Conservation (phyloP, 139 green algal species). For the Tetradesmus lagerheimii region DNA sequence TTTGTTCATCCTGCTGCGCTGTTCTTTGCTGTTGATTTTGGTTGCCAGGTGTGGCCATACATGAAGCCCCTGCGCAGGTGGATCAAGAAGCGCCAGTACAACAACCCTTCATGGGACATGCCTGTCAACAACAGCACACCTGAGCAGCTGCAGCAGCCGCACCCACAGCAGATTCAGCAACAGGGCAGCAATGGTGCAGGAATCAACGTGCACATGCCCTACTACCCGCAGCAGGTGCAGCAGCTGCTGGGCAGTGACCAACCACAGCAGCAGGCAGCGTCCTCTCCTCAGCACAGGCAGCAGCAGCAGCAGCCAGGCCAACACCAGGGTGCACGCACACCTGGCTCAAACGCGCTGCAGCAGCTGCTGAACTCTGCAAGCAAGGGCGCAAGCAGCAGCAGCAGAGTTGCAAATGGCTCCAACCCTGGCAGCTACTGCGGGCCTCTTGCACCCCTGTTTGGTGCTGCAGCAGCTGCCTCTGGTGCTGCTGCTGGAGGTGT, state of each 20-base stretch:
- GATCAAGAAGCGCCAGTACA: constrained; percentile 59
- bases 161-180: neutral
- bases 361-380: constrained; percentile 14
- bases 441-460: constrained; percentile 8
- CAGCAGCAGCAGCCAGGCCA: constrained; percentile 25
- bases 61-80: constrained; percentile 70
- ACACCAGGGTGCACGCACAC: neutral
- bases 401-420: neutral
- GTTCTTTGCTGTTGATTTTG: neutral
- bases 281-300: neutral
- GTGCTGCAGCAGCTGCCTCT: neutral
- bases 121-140: neutral
- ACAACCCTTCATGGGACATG: constrained; percentile 40
- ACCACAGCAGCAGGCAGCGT: neutral
- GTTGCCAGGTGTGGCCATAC: constrained; percentile 66
- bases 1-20: neutral
- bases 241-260: neutral
- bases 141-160: constrained; percentile 12
- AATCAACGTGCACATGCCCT: neutral
- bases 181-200: neutral
- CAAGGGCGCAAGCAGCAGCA: neutral
- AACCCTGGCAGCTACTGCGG: neutral
- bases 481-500: neutral
- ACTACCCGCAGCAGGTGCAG: constrained; percentile 39
- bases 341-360: neutral